Base-by-base conservation (phyloP, 2,329 filamentous ascomycete species). In the Pseudogymnoascus sp. region DNA sequence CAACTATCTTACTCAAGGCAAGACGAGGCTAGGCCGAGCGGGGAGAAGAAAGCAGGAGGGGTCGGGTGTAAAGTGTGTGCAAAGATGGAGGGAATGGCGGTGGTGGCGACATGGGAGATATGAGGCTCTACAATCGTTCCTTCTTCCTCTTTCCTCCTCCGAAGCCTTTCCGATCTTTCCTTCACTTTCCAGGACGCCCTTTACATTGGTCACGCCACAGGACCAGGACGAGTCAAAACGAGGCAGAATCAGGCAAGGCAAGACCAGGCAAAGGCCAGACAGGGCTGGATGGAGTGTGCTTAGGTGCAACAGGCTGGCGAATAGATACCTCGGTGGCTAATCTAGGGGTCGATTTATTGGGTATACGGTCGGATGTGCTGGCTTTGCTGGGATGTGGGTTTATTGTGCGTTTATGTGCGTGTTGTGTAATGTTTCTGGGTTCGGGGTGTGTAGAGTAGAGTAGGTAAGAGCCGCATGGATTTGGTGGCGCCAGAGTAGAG, bases 101-200 rank as follows among this genome's bases (percentile, higher is more conserved):
- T 56, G 50, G 50, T 56, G 50, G 50, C 50, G 50, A 56, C 50
- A 56, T 56, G 50, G 50, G 50, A 56, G 7, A 56, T 35, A 56
- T 56, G 50, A 56, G 50, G 50, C 50, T 35, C 50, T 56, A 56
- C 29, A 29, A 21, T 35, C 29, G 50, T 56, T 35, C 29, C 26
- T 56, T 11, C 42, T 23, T 15, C 50, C 29, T 33, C 29, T 29
- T 31, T 19, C 26, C 26, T 56, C 46, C n/a, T 50, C 23, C 15
- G 31, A 17, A 56, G 50, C 29, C 26, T n/a, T 56, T 56, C 50
- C 50, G 29, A n/a, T 33, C 17, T 33, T 56, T 56, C 50, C 29
- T 56, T 19, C 10, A 35, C 50, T 56, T 56, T 56, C 17, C 50
- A 33, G 29, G 29, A 26, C 50, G 26, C 26, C 29, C 50, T 56